These are phyloP conservation scores for Leucocoprinus leucothites DNA, from an alignment of 768 basidiomycete species.

Conservation along the genomic window DNA sequence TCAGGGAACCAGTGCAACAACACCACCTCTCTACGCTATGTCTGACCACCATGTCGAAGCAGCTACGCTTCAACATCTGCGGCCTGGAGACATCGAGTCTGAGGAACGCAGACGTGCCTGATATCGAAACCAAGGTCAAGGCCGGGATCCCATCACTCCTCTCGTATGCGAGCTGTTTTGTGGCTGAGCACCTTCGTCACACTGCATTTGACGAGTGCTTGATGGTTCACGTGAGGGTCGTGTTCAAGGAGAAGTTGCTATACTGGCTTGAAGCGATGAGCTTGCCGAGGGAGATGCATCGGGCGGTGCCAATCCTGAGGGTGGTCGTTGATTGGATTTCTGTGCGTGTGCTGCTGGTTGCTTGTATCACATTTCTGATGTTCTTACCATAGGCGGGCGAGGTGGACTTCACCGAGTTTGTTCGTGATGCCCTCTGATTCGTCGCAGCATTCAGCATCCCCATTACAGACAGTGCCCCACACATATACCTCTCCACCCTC, in stretches of 20 bases:
- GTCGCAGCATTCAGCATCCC: slow-evolving; percentile 15
- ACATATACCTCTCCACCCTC: slow-evolving; percentile 25
- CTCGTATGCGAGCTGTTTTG: slow-evolving; percentile 28
- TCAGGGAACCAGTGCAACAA: slow-evolving; percentile 18
- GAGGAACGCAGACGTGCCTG: slow-evolving; percentile 23
- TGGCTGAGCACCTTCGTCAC: slow-evolving; percentile 24
- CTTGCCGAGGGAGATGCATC: slow-evolving; percentile 17
- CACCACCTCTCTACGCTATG: slow-evolving; percentile 18
- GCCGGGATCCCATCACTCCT: slow-evolving; percentile 22
- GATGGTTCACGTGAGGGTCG: slow-evolving; percentile 13
- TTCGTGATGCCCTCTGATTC: slow-evolving; percentile 19
- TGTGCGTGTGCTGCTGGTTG: slow-evolving; percentile 7
- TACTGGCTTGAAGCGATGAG: slow-evolving; percentile 32
- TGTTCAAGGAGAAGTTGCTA: slow-evolving; percentile 22
- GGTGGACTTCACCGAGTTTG: slow-evolving; percentile 10
- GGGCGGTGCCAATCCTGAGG: neutral
- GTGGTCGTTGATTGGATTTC: slow-evolving; percentile 10
- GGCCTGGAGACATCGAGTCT: slow-evolving; percentile 26
- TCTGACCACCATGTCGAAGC: slow-evolving; percentile 24
- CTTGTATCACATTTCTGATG: neutral
- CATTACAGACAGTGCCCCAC: slow-evolving; percentile 21
- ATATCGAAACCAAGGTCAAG: slow-evolving; percentile 19
- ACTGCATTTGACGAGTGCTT: neutral
- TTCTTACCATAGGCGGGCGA: neutral
- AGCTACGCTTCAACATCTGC: slow-evolving; percentile 34